Percentiles rank a stretch among this genome's conserved stretches.
Evolutionary conservation across 768 basidiomycete genomes (phyloP).

Genomic region (Russula sp.): DNA sequence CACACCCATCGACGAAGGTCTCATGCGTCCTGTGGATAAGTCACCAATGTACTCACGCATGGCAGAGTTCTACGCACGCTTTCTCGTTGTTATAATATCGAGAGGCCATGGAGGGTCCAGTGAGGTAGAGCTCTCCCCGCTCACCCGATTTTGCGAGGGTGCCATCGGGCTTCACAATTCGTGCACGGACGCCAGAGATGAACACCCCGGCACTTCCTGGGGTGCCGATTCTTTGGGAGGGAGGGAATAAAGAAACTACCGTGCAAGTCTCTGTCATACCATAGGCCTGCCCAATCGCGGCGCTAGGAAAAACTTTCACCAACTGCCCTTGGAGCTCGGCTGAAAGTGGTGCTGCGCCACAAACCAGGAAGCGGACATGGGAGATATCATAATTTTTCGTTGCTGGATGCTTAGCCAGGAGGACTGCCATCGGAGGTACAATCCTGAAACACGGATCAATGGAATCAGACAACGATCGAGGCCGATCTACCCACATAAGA

Average conservation of each 20-base stretch:
- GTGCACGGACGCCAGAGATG: conserved; percentile 44
- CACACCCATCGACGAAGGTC: conserved; percentile 58
- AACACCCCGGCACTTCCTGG: conserved; percentile 41
- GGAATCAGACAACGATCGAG: neutral
- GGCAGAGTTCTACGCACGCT: conserved; percentile 39
- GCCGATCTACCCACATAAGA: neutral
- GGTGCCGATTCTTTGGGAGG: conserved; percentile 39
- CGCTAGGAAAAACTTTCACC: conserved; percentile 40
- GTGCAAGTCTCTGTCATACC: conserved; percentile 65
- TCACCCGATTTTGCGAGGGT: conserved; percentile 44
- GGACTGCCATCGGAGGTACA: conserved; percentile 26
- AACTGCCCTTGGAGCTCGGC: conserved; percentile 34
- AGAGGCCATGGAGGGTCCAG: conserved; percentile 32
- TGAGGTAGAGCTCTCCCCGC: conserved; percentile 49
- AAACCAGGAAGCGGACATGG: conserved; percentile 23
- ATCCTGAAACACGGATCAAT: conserved; percentile 6
- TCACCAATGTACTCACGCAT: neutral
- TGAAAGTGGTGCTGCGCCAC: conserved; percentile 30
- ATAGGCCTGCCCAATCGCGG: conserved; percentile 52
- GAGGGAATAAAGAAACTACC: conserved; percentile 43
- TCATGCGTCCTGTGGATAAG: conserved; percentile 45
- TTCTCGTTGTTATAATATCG: conserved; percentile 45
- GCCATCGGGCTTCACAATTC: conserved; percentile 48
- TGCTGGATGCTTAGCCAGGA: conserved; percentile 26
- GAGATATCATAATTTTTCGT: conserved; percentile 27